Evolutionary conservation across 305 asterid genomes (phyloP).

Genomic region (Fraxinus floribunda): DNA sequence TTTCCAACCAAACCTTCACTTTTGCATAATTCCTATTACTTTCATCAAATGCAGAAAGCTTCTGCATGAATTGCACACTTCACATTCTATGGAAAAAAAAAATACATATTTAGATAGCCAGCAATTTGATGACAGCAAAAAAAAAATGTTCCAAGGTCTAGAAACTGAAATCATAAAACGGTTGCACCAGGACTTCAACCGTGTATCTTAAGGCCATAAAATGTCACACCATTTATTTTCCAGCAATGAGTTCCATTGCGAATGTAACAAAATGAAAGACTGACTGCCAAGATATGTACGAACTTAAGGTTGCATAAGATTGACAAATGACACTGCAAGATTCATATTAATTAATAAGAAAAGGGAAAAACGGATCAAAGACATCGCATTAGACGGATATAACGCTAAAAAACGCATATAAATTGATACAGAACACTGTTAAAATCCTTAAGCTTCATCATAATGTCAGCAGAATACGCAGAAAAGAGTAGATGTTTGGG

Average conservation of each 20-base stretch:
- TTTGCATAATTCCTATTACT: conserved; percentile 1
- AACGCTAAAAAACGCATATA: not conserved
- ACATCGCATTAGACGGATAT: not conserved
- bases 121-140: not conserved
- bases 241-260: not conserved
- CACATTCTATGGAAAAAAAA: not conserved
- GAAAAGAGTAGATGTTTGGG: not conserved
- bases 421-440: not conserved
- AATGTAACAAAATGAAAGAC: not conserved
- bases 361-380: not conserved
- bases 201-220: no score
- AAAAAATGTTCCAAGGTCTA: not conserved
- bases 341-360: not conserved
- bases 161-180: not conserved
- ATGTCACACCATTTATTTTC: not conserved
- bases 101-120: not conserved
- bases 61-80: conserved; percentile 9
- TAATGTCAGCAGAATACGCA: not conserved
- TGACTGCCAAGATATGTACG: not conserved
- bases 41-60: conserved; percentile 1
- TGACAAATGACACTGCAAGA: not conserved
- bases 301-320: not conserved
- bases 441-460: not conserved
- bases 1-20: not conserved
- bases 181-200: not conserved